Base-by-base conservation (phyloP, 2,329 filamentous ascomycete genomes). In the Colletotrichum salicis region DNA sequence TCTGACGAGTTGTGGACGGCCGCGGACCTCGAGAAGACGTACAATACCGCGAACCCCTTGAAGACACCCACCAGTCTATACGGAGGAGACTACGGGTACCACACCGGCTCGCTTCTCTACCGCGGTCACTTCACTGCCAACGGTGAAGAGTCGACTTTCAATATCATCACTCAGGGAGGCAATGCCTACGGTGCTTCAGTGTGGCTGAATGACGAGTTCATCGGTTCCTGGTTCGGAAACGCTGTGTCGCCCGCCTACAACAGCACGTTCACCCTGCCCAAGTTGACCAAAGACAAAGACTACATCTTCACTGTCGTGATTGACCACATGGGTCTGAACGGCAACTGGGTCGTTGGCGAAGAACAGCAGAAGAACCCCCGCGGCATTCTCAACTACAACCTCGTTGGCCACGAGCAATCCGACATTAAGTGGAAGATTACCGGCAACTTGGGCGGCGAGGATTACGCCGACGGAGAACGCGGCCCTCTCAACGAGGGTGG, bases 271-370 rank as follows among this genome's bases (percentile, higher is more conserved):
- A 83, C 82, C 0, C 81, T 93, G 0, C 86, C 89, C 1, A 81
- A 82, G 24, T 82, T 92, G 24, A 78, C 79, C 1, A 76, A 82
- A 0, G 90, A 87, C 22, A 82, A 84, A 51, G 74, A 81, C 0
- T 90, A 93, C 78, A 85, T 90, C 24, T 80, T 94, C 76, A 93
- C 91, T 0, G 83, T 94, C 5, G 81, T 94, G 0, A 82, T 94
- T 27, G 92, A 94, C 80, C 90, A 91, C 80, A 92, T 91, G 82
- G 91, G 92, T 0, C 83, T 93, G 1, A 88, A 93, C 71, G 88
- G 91, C 75, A 88, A 91, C 79, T 89, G 86, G 82, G 82, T 82
- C 12, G 86, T 89, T 2, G 89, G 88, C 2, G 75, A 80, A 5
- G 88, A 90, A 37, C 78, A 80, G 4, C 89, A 91, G 84, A 90